Evolutionary conservation across 1,284 basidiomycete species (phyloP).

Genomic region (Lentinula novae-zelandiae): DNA sequence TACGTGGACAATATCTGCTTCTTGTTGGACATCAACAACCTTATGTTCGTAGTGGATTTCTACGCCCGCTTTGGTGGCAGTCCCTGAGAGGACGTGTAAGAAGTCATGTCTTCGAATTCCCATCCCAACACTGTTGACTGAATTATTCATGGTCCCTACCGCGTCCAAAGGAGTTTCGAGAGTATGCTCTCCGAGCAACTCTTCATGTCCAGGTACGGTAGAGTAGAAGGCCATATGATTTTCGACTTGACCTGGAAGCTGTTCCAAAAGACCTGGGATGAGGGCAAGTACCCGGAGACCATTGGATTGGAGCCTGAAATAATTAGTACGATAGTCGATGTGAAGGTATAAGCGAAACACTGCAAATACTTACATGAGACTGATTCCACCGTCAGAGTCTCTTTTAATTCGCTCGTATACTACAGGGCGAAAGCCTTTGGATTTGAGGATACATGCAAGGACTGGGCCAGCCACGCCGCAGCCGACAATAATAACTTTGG

Average conservation of each 20-base stretch:
- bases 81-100: constrained; percentile 29
- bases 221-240: constrained; percentile 26
- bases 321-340: neutral
- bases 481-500: constrained; percentile 37
- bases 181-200: constrained; percentile 26
- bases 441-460: constrained; percentile 40
- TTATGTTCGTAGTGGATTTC: constrained; percentile 34
- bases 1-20: constrained; percentile 28
- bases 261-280: constrained; percentile 34
- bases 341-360: too few relatives aligned
- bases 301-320: constrained; percentile 35
- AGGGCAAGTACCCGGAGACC: constrained; percentile 36
- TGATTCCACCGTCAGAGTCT: constrained; percentile 30
- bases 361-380: constrained; percentile 28
- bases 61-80: constrained; percentile 31
- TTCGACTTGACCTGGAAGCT: constrained; percentile 28
- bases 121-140: constrained; percentile 22
- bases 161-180: constrained; percentile 4
- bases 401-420: constrained; percentile 36
- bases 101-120: constrained; percentile 33
- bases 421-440: constrained; percentile 37
- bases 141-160: neutral
- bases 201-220: constrained; percentile 27
- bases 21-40: constrained; percentile 31
- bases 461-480: constrained; percentile 45